These are phyloP conservation scores for Aspergillus unguis DNA, from an alignment of 2,329 filamentous ascomycete genomes.

Conservation along the genomic window DNA sequence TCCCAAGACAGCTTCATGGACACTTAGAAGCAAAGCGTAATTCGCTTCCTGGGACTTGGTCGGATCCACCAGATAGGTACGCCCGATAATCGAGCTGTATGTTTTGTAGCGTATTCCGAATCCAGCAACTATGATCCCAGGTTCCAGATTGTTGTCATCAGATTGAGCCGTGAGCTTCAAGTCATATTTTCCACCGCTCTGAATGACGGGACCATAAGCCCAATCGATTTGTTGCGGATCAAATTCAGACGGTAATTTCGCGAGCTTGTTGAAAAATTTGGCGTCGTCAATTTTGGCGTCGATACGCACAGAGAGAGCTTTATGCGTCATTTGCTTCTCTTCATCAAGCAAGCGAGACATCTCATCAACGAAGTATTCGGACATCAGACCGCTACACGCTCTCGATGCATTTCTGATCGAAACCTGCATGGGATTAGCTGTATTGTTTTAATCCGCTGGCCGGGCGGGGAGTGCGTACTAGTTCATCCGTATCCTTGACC, in stretches of 20 bases:
- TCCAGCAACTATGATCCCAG: constrained; percentile 88
- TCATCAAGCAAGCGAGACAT: constrained; percentile 95
- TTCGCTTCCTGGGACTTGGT: constrained; percentile 93
- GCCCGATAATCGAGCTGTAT: constrained; percentile 86
- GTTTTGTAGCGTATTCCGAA: constrained; percentile 94
- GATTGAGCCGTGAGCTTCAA: constrained; percentile 74
- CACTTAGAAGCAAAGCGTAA: constrained; percentile 80
- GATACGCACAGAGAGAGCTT: constrained; percentile 78
- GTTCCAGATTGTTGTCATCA: constrained; percentile 78
- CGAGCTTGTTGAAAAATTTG: constrained; percentile 86
- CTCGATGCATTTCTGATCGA: constrained; percentile 92
- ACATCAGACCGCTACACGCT: constrained; percentile 91
- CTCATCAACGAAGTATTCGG: constrained; percentile 94
- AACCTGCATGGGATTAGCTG: constrained; percentile 49
- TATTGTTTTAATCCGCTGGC: not conserved
- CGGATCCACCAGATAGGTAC: constrained; percentile 94
- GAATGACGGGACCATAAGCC: constrained; percentile 84
- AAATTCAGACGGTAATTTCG: constrained; percentile 79
- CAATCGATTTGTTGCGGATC: constrained; percentile 88
- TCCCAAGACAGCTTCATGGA: constrained; percentile 88
- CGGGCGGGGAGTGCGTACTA: constrained; percentile 49
- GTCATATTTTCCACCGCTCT: constrained; percentile 95
- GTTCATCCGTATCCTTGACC: constrained; percentile 90
- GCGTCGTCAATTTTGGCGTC: constrained; percentile 86
- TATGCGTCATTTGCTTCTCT: constrained; percentile 96